phyloP scores from a whole-genome alignment of 345 rosid genomes.

The Carallia pectinifolia region DNA sequence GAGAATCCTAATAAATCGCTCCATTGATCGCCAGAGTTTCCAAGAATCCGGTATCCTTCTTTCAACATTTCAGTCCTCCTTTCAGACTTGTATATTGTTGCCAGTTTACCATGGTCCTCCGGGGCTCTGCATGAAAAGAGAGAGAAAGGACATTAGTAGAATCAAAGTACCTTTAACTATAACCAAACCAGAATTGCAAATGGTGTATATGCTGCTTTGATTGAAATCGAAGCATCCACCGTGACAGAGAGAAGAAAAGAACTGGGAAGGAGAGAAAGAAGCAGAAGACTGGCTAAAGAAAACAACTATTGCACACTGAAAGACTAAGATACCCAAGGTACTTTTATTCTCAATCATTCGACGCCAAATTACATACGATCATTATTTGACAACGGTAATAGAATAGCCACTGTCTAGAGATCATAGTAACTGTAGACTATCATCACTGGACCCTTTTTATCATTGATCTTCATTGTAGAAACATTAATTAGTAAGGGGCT shows the following conservation, averaged over 20 bases:
- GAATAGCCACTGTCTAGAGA: conserved; percentile 7
- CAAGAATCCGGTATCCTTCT: conserved; percentile 70
- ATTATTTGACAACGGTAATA: not conserved
- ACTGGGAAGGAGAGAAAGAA: not conserved
- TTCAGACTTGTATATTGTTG: conserved; percentile 64
- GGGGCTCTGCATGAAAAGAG: conserved; percentile 42
- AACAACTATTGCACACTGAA: not conserved
- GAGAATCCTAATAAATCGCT: conserved; percentile 72
- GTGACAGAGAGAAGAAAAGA: conserved; percentile 1
- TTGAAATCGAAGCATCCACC: not conserved
- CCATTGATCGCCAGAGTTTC: conserved; percentile 97
- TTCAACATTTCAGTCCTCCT: conserved; percentile 73
- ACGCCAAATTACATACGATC: conserved; percentile 9
- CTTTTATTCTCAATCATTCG: conserved; percentile 2
- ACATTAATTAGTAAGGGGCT: not conserved
- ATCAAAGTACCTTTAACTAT: not conserved
- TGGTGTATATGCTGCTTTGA: not conserved
- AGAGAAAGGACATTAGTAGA: not conserved
- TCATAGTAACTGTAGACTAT: conserved; percentile 4
- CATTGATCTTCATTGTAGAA: not conserved
- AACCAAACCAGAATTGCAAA: not conserved
- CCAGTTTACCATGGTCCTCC: conserved; percentile 57
- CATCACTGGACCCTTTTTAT: too few relatives aligned
- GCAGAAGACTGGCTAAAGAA: not conserved
- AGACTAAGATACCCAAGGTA: not conserved